Conservation (phyloP, 2,329 filamentous ascomycete genomes). For the Geosmithia putterillii region DNA sequence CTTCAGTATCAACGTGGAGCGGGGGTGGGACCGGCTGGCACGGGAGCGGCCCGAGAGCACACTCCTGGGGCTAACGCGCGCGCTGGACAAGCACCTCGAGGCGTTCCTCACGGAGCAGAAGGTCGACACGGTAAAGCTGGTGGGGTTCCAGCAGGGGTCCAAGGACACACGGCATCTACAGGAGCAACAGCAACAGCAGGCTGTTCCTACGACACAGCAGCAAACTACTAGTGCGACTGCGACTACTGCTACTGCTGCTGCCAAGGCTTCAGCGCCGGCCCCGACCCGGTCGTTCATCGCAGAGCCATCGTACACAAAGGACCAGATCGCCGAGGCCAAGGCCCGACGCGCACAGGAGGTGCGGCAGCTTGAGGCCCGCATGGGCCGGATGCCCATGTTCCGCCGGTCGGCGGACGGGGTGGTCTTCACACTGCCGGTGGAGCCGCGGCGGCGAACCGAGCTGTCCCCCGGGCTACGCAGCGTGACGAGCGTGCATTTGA, state of each 20-base stretch:
- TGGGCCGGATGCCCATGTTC: conserved; percentile 55
- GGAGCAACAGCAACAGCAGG: not conserved
- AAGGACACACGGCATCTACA: conserved; percentile 41
- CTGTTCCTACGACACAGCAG: not conserved
- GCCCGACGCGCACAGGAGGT: conserved; percentile 52
- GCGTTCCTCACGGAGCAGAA: conserved; percentile 56
- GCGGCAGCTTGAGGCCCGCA: conserved; percentile 62
- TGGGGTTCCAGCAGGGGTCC: conserved; percentile 31
- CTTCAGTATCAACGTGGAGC: conserved; percentile 66
- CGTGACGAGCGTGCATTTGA: conserved; percentile 52
- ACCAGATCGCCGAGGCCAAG: conserved; percentile 51
- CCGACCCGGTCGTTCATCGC: conserved; percentile 29
- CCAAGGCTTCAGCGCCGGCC: conserved; percentile 1
- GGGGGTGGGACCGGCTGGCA: conserved; percentile 56
- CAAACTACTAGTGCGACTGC: conserved; percentile 3
- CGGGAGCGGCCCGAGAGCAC: conserved; percentile 41
- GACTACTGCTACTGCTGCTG: not conserved
- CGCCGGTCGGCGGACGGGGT: conserved; percentile 58
- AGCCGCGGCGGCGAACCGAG: conserved; percentile 46
- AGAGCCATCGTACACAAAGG: conserved; percentile 38
- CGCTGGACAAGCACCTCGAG: conserved; percentile 62
- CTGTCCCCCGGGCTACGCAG: conserved; percentile 49
- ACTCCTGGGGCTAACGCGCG: conserved; percentile 54
- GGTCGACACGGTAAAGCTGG: conserved; percentile 59
- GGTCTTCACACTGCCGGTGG: conserved; percentile 58